Base-by-base conservation (phyloP, 768 basidiomycete genomes). In the Tricholoma hemisulphureum region DNA sequence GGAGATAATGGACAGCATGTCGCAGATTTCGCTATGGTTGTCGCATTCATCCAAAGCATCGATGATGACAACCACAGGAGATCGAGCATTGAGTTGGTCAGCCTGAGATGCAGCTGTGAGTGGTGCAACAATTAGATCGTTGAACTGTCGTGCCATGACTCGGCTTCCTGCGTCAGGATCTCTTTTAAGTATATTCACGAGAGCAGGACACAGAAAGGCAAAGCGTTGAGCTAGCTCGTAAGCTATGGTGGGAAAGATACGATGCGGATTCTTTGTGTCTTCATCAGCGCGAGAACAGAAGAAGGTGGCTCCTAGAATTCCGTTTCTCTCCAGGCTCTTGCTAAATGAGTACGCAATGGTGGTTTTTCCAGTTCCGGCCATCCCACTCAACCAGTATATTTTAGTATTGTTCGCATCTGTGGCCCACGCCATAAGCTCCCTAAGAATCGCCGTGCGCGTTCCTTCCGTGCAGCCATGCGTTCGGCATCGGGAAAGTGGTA, bases 21-120 rank as follows among this genome's bases (percentile, higher is more conserved):
- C 20, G 7, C 21, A 28, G 4, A 43, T 14, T 21, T 55, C 53
- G 1, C 16, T 29, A 9, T 18, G 53, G 32, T 41, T 21, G 14
- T 39, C 28, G 18, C 53, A 55, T 45, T 55, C 53, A 34, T 55
- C 53, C 31, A 55, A 28, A 9, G 53, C 53, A 10, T 55, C 53
- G 21, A 55, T 37, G 29, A 55, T 32, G 6, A 55, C 16, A 18
- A 55, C 8, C 53, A 49, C 46, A 16, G 53, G 41, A 24, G 23
- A 23, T 45, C 43, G 23, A 9, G 11, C 10, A n/a, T n/a, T n/a
- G n/a, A n/a, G n/a, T n/a, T n/a, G n/a, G n/a, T n/a, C n/a, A n/a
- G n/a, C n/a, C n/a, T n/a, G n/a, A n/a, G 43, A 45, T 7, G 43
- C 43, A 5, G 43, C 20, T 10, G 43, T 45, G 13, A 45, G 43